phyloP scores from a whole-genome alignment of 2,329 filamentous ascomycete species.

The Talaromyces pinophilus region DNA sequence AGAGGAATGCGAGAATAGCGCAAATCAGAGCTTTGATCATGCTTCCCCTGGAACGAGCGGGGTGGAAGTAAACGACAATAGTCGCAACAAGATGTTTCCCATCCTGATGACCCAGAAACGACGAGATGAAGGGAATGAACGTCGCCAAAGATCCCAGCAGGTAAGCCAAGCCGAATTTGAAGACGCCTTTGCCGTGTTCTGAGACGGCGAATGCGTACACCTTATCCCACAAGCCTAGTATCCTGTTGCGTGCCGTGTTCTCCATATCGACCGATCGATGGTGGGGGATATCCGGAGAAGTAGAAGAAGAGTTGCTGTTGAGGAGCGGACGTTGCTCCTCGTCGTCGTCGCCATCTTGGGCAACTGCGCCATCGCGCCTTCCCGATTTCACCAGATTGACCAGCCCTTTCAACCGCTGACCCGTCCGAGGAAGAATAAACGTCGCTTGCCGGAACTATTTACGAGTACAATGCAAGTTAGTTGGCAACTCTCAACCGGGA shows the following conservation, averaged over 20 bases:
- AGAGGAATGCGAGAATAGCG: constrained; percentile 74
- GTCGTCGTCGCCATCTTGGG: constrained; percentile 36
- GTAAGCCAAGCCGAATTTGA: constrained; percentile 92
- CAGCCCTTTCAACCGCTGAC: constrained; percentile 76
- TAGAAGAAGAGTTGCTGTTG: constrained; percentile 12
- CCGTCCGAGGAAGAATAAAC: constrained; percentile 82
- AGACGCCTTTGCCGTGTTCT: constrained; percentile 72
- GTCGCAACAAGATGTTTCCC: constrained; percentile 94
- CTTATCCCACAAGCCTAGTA: constrained; percentile 42
- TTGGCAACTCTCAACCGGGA: neutral
- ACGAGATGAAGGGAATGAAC: constrained; percentile 72
- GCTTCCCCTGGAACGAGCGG: constrained; percentile 78
- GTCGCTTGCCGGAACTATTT: constrained; percentile 74
- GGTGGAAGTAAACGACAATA: constrained; percentile 92
- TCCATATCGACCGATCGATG: constrained; percentile 24
- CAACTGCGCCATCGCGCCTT: constrained; percentile 50
- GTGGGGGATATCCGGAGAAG: neutral
- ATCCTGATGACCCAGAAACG: constrained; percentile 77
- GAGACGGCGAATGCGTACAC: constrained; percentile 66
- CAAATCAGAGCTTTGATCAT: constrained; percentile 85
- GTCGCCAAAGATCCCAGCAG: constrained; percentile 82
- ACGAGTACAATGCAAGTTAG: neutral
- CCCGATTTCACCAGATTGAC: constrained; percentile 81
- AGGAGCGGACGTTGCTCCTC: constrained; percentile 44
- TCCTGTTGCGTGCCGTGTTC: constrained; percentile 27